These are phyloP conservation scores for Symbiodinium natans DNA, from an alignment of 73 alveolate genomes.

Conservation along the genomic window DNA sequence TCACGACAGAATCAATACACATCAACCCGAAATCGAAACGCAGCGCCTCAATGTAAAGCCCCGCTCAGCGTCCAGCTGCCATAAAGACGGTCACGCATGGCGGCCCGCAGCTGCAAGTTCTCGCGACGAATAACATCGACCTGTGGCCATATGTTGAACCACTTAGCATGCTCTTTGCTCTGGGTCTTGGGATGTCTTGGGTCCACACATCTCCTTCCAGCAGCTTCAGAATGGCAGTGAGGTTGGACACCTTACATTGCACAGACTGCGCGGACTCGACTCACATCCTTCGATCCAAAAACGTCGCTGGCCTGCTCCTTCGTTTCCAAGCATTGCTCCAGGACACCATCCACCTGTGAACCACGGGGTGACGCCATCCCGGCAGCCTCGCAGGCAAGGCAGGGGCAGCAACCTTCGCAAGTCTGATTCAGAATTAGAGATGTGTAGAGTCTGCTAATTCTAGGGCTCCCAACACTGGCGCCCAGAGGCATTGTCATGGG, in stretches of 20 bases:
- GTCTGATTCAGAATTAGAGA: background rate
- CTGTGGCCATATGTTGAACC: too few relatives aligned
- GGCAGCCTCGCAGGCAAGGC: background rate
- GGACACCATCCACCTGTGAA: constrained; percentile 5
- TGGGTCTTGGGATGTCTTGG: background rate
- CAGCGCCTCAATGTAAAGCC: too few relatives aligned
- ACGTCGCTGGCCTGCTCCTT: constrained; percentile 5
- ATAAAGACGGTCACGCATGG: background rate
- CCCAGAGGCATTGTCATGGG: constrained; percentile 14
- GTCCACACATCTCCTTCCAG: background rate
- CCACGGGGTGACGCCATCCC: background rate
- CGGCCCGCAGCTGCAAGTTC: constrained; percentile 31
- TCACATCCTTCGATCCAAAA: too few relatives aligned
- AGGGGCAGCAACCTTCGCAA: too few relatives aligned
- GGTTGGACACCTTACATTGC: constrained; percentile 12
- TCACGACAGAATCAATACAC: too few relatives aligned
- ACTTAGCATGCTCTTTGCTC: too few relatives aligned
- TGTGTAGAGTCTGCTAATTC: background rate
- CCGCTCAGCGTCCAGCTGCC: background rate
- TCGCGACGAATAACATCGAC: constrained; percentile 10
- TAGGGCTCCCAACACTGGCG: background rate
- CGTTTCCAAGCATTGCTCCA: constrained; percentile 17
- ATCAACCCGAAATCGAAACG: too few relatives aligned
- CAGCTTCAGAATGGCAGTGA: background rate
- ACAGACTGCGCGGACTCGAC: background rate